Evolutionary conservation across 164 flowering plant species (phyloP), one percentile per base, ranked within the genome.

Genomic region (Tetrastigma voinierianum): DNA sequence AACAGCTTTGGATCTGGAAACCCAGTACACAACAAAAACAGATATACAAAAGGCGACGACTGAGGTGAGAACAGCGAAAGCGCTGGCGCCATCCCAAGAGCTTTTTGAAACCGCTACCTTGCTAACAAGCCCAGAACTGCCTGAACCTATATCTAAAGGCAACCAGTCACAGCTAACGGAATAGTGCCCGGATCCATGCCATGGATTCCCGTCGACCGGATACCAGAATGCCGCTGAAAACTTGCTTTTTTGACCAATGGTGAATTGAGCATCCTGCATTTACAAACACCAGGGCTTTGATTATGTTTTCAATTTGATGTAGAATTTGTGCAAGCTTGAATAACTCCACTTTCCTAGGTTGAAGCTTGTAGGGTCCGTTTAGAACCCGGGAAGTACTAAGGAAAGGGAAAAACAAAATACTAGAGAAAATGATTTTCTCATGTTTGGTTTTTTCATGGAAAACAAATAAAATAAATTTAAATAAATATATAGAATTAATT

Each of bases 141-240:
- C 79, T 9, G 71, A 59, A 20, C 78, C 44, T 21, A 95, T 76
- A 57, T 92, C 95, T 61, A 95, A 57, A n/a, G 83, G 69, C 18
- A 86, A 53, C 99, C 99, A 95, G 53, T 95, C 93, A 70, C 99
- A 95, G 79, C 78, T 78, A 20, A 89, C 71, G 1, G 94, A 80
- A 55, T 86, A 95, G 74, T 95, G 97, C 16, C 84, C 91, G 48
- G 97, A 92, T 45, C 96, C 93, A 67, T 87, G 87, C 99, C 99
- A 92, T 58, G 97, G 88, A 4, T 83, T 82, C 49, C 85, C 86
- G 46, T 86, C 97, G 8, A 77, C 72, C 1, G 99, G 99, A 68
- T 92, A 95, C 97, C 99, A 95, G 76, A 95, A 90, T 57, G 94
- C 99, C 25, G 81, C 97, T 5, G 96, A 78, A 65, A 90, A 62